These are phyloP conservation scores for Monosporozyma aerobia DNA, from an alignment of 805 yeast genomes.

Conservation along the genomic window DNA sequence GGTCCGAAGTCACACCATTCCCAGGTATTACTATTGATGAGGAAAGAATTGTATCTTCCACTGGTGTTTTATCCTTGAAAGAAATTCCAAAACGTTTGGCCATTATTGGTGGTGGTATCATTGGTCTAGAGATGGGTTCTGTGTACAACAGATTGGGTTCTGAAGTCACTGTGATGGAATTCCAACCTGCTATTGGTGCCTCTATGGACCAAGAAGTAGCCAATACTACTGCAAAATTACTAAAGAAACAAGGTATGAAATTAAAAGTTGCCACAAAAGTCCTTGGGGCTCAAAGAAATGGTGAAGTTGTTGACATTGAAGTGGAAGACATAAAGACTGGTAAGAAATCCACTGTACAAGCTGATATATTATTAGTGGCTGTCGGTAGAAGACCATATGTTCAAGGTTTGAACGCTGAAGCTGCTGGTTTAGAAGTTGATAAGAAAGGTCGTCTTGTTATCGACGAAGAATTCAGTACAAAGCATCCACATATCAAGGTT, in stretches of 20 bases:
- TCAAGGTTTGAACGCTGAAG: slow-evolving; percentile 80
- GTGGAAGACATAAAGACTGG: slow-evolving; percentile 86
- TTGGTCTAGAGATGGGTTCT: slow-evolving; percentile 98
- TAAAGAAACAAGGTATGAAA: slow-evolving; percentile 90
- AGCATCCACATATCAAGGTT: slow-evolving; percentile 86
- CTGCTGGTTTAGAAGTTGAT: slow-evolving; percentile 83
- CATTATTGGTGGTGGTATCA: slow-evolving; percentile 98
- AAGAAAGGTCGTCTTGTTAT: slow-evolving; percentile 88
- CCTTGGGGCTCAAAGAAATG: slow-evolving; percentile 73
- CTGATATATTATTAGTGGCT: slow-evolving; percentile 92
- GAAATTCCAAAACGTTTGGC: slow-evolving; percentile 89
- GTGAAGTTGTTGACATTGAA: slow-evolving; percentile 78
- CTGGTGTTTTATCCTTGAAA: slow-evolving; percentile 77
- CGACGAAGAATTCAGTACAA: slow-evolving; percentile 88
- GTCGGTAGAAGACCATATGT: slow-evolving; percentile 98
- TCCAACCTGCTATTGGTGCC: slow-evolving; percentile 86
- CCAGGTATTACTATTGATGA: slow-evolving; percentile 96
- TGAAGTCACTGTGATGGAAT: slow-evolving; percentile 91
- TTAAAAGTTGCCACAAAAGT: slow-evolving; percentile 92
- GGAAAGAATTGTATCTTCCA: slow-evolving; percentile 91
- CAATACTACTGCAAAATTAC: slow-evolving; percentile 77
- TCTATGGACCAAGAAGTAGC: slow-evolving; percentile 97
- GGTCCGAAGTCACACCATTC: slow-evolving; percentile 97
- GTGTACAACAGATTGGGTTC: slow-evolving; percentile 94
- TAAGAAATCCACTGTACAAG: slow-evolving; percentile 65